A percentile compares a stretch with the other conserved stretches of the same genome.
Evolutionary conservation across 805 yeast species (phyloP).

Genomic region (Priceomyces haplophilus): DNA sequence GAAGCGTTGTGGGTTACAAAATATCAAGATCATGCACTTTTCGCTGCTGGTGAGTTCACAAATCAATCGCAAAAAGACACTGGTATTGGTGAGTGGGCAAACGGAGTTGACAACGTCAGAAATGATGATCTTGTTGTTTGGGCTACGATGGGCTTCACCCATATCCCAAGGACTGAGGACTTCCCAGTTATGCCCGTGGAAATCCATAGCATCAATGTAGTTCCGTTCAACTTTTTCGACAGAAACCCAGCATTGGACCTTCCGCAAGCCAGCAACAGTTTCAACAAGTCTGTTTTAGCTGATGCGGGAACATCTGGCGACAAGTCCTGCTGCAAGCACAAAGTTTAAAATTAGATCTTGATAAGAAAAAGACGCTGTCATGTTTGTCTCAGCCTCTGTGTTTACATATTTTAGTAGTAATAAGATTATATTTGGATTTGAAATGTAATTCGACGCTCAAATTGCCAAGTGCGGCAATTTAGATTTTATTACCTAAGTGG

Average conservation of each 20-base stretch:
- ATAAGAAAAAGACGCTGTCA: background rate
- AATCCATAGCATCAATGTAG: constrained; percentile 59
- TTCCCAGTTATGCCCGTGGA: constrained; percentile 91
- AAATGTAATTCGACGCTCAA: no score
- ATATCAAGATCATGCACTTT: constrained; percentile 67
- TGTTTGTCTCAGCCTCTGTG: no score
- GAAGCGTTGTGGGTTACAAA: constrained; percentile 82
- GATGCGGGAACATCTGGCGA: constrained; percentile 14
- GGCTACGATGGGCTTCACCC: constrained; percentile 81
- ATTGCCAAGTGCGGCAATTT: no score
- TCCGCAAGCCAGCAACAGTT: constrained; percentile 64
- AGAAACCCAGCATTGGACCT: constrained; percentile 76
- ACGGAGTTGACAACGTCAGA: constrained; percentile 65
- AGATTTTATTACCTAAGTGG: no score
- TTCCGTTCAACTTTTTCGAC: constrained; percentile 73
- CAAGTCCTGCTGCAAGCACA: constrained; percentile 36
- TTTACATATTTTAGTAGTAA: no score
- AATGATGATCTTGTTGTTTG: constrained; percentile 74
- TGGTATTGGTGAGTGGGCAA: constrained; percentile 70
- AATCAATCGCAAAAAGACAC: constrained; percentile 72
- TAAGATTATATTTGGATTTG: no score
- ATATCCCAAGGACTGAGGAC: constrained; percentile 78
- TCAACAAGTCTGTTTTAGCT: constrained; percentile 58
- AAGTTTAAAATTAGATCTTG: constrained; percentile 21
- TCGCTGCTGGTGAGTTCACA: constrained; percentile 83